Conservation (phyloP, 345 rosid genomes). For the Syzygium jambos region DNA sequence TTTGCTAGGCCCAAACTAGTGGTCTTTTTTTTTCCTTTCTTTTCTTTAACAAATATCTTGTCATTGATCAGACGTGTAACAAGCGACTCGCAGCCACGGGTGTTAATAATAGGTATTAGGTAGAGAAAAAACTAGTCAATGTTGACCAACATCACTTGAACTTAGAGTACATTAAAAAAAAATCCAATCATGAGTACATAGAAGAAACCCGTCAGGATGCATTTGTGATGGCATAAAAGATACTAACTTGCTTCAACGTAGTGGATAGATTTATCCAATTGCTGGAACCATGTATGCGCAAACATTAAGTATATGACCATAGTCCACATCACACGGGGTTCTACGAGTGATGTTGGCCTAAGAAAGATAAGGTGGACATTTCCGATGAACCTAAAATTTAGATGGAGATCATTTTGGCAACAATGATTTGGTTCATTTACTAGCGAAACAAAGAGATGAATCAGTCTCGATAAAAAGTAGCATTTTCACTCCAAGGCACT, state of each 20-base stretch:
- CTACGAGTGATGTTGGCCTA: constrained; percentile 90
- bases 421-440: background rate
- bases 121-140: no score
- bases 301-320: constrained; percentile 95
- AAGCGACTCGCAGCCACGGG: no score
- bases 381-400: background rate
- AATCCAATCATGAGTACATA: background rate
- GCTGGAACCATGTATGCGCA: constrained; percentile 82
- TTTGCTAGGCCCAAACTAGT: background rate
- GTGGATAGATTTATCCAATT: constrained; percentile 91
- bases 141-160: no score
- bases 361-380: constrained; percentile 1
- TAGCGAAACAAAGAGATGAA: no score
- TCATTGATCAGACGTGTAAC: no score
- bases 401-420: background rate
- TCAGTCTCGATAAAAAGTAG: no score
- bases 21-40: background rate
- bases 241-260: constrained; percentile 76
- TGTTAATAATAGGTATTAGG: no score
- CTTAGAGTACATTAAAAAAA: no score
- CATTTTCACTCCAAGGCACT: no score
- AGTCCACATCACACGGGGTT: constrained; percentile 81
- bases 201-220: background rate
- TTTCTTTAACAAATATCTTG: background rate
- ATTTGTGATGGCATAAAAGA: background rate